Conservation (phyloP, 176 grass and related monocot genomes). For the Oryza glaberrima region DNA sequence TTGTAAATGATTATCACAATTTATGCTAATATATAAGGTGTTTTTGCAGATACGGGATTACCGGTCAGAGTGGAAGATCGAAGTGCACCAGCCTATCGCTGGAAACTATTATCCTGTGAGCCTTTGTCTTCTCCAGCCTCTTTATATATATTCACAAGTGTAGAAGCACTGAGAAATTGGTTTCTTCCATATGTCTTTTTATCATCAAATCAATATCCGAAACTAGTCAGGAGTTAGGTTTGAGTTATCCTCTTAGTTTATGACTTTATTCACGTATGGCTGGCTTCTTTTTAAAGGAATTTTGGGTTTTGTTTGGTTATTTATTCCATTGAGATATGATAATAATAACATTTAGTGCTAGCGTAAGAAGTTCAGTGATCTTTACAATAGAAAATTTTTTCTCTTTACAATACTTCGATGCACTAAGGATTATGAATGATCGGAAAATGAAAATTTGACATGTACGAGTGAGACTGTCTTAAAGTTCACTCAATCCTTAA, state of each 20-base stretch:
- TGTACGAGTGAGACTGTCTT: not conserved
- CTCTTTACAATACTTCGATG: slow-evolving; percentile 3
- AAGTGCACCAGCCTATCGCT: slow-evolving; percentile 90
- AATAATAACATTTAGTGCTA: not conserved
- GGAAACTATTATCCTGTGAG: slow-evolving; percentile 99
- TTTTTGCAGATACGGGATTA: slow-evolving; percentile 85
- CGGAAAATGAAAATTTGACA: not conserved
- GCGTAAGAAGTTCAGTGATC: not conserved
- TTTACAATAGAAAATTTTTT: not conserved
- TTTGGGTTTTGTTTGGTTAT: slow-evolving; percentile 20
- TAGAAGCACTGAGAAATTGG: slow-evolving; percentile 18
- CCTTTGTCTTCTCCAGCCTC: slow-evolving; percentile 16
- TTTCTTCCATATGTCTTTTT: slow-evolving; percentile 13
- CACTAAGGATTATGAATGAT: slow-evolving; percentile 7
- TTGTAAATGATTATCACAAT: not conserved
- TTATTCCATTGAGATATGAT: slow-evolving; percentile 22
- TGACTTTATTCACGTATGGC: not conserved
- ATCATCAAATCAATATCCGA: not conserved
- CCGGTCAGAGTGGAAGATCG: slow-evolving; percentile 78
- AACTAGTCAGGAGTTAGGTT: not conserved
- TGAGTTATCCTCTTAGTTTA: not conserved
- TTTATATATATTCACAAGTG: slow-evolving; percentile 23
- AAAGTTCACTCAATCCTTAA: not conserved
- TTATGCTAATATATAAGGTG: not conserved
- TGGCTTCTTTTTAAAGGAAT: not conserved